These are phyloP conservation scores for Celoporthe dispersa DNA, from an alignment of 2,329 filamentous ascomycete species.

Conservation along the genomic window DNA sequence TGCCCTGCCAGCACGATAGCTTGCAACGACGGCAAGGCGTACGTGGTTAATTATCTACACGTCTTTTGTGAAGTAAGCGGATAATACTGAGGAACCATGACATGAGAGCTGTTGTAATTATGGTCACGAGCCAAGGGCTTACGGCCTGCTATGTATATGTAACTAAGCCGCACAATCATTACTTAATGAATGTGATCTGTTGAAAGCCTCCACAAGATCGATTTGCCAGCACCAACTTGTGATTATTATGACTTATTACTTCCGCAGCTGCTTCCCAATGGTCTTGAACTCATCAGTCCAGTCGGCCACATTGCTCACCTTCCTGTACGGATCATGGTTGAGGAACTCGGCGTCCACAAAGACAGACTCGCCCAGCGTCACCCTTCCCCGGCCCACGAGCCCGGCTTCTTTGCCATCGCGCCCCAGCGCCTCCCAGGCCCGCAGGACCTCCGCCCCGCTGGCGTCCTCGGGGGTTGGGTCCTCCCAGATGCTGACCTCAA, in stretches of 20 bases:
- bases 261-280: slow-evolving; percentile 34
- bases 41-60: too few species aligned
- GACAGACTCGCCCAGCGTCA: slow-evolving; percentile 36
- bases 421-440: slow-evolving; percentile 19
- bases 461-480: slow-evolving; percentile 30
- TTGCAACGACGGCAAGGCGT: too few species aligned
- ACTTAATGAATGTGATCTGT: background rate
- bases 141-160: background rate
- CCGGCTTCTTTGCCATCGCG: slow-evolving; percentile 30
- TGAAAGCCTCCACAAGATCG: background rate
- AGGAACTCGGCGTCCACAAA: slow-evolving; percentile 40
- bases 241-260: too few species aligned
- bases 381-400: slow-evolving; percentile 32
- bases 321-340: slow-evolving; percentile 40
- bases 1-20: too few species aligned
- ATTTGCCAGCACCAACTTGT: too few species aligned
- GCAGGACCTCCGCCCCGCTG: background rate
- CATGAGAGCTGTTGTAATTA: too few species aligned
- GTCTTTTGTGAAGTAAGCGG: too few species aligned
- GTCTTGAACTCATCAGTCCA: slow-evolving; percentile 39
- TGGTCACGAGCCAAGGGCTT: too few species aligned
- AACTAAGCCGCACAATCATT: too few species aligned
- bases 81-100: too few species aligned
- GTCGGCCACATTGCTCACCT: slow-evolving; percentile 36
- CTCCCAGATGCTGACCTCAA: slow-evolving; percentile 38